A percentile compares a stretch with the other conserved stretches of the same genome.
phyloP scores from a whole-genome alignment of 2,329 filamentous ascomycete species.

The Fulvia fulva region DNA sequence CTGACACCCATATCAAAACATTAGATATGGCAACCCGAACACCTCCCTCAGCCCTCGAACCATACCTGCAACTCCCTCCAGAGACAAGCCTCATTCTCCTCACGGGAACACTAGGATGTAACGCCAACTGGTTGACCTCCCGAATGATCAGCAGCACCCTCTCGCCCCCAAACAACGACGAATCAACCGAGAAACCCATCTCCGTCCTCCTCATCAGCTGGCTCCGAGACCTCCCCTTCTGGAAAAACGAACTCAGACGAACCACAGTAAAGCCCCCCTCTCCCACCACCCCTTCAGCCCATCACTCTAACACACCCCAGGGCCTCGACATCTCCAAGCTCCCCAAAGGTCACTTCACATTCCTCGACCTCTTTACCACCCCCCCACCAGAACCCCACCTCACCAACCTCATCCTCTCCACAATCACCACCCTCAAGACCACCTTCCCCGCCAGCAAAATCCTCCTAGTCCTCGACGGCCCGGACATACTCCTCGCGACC shows the following conservation, averaged over 20 bases:
- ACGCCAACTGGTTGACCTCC: conserved; percentile 53
- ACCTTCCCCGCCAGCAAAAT: conserved; percentile 19
- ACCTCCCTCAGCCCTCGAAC: conserved; percentile 60
- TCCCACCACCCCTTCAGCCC: background rate
- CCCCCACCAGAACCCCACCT: background rate
- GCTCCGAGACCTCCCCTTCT: conserved; percentile 72
- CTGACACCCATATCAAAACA: background rate
- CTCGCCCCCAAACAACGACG: conserved; percentile 14
- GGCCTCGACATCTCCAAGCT: conserved; percentile 66
- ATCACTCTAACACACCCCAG: conserved; percentile 34
- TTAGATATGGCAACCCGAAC: conserved; percentile 10
- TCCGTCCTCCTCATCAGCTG: conserved; percentile 75
- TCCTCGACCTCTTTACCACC: conserved; percentile 65
- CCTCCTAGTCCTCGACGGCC: conserved; percentile 44
- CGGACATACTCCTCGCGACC: conserved; percentile 41
- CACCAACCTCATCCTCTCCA: background rate
- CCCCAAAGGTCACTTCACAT: conserved; percentile 60
- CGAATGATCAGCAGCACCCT: conserved; percentile 50
- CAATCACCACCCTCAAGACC: background rate
- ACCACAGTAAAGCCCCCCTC: conserved; percentile 17
- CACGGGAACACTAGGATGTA: conserved; percentile 58
- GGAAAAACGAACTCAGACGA: conserved; percentile 59
- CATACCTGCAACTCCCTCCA: conserved; percentile 57
- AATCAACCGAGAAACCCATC: conserved; percentile 26
- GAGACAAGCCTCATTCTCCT: conserved; percentile 61